phyloP scores from a whole-genome alignment of 805 yeast genomes.

The Kuraishia ogatae region DNA sequence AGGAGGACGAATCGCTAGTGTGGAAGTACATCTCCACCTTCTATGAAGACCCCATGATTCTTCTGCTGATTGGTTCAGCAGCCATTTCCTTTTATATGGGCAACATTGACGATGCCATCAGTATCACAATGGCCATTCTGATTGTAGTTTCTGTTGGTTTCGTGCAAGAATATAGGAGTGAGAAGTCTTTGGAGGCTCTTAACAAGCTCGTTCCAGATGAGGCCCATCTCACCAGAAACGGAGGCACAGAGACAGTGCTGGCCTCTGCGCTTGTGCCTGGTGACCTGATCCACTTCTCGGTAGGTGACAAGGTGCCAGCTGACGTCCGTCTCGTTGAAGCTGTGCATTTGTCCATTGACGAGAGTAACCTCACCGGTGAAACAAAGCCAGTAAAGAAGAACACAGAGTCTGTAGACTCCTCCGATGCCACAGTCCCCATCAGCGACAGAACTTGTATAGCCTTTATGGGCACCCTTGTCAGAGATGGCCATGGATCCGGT shows the following conservation, averaged over 20 bases:
- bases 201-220: slow-evolving; percentile 94
- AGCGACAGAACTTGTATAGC: slow-evolving; percentile 74
- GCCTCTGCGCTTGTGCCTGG: slow-evolving; percentile 94
- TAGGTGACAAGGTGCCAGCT: slow-evolving; percentile 96
- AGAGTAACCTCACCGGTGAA: slow-evolving; percentile 93
- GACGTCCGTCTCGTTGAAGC: slow-evolving; percentile 78
- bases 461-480: slow-evolving; percentile 94
- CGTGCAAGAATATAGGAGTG: slow-evolving; percentile 94
- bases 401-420: slow-evolving; percentile 32
- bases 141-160: slow-evolving; percentile 97
- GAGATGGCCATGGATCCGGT: slow-evolving; percentile 94
- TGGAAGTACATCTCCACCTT: slow-evolving; percentile 72
- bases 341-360: slow-evolving; percentile 80
- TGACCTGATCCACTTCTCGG: slow-evolving; percentile 79
- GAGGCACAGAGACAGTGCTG: slow-evolving; percentile 67
- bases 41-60: slow-evolving; percentile 84
- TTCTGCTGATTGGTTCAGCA: slow-evolving; percentile 86
- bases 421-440: slow-evolving; percentile 37
- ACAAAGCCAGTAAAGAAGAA: slow-evolving; percentile 75
- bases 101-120: slow-evolving; percentile 92
- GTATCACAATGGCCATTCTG: slow-evolving; percentile 83
- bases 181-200: slow-evolving; percentile 87
- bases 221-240: slow-evolving; percentile 83
- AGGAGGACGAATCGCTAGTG: slow-evolving; percentile 70
- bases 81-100: slow-evolving; percentile 84